A percentile compares a stretch with the other conserved stretches of the same genome.
These are phyloP conservation scores for Penicillium manginii DNA, from an alignment of 495 filamentous ascomycete species.

Conservation along the genomic window DNA sequence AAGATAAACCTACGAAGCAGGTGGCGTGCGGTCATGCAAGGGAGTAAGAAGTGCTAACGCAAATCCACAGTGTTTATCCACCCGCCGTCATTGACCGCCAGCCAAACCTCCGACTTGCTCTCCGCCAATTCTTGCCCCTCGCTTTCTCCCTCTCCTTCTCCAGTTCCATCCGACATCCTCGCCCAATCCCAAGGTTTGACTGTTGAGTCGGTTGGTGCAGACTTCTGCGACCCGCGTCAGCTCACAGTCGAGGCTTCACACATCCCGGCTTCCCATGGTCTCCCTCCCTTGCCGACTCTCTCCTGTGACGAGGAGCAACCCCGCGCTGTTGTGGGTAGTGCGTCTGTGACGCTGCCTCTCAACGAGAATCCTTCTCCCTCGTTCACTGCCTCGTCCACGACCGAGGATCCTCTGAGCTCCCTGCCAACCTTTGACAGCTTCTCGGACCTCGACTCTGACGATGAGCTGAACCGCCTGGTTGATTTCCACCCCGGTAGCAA, in stretches of 20 bases:
- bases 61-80: slow-evolving; percentile 73
- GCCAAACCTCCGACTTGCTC: slow-evolving; percentile 71
- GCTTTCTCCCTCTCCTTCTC: slow-evolving; percentile 76
- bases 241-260: slow-evolving; percentile 75
- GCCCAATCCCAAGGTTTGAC: slow-evolving; percentile 63
- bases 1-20: slow-evolving; percentile 10
- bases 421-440: slow-evolving; percentile 81
- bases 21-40: slow-evolving; percentile 23
- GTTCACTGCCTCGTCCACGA: slow-evolving; percentile 44
- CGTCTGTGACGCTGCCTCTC: slow-evolving; percentile 58
- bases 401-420: slow-evolving; percentile 58
- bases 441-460: slow-evolving; percentile 90
- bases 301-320: slow-evolving; percentile 77
- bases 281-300: slow-evolving; percentile 70
- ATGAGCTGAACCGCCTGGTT: slow-evolving; percentile 81
- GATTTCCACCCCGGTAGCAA: slow-evolving; percentile 64
- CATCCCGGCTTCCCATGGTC: slow-evolving; percentile 59
- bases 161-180: slow-evolving; percentile 62
- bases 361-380: slow-evolving; percentile 52
- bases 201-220: slow-evolving; percentile 41
- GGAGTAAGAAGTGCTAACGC: slow-evolving; percentile 25
- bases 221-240: slow-evolving; percentile 94
- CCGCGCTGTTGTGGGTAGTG: slow-evolving; percentile 70
- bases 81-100: slow-evolving; percentile 66
- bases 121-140: slow-evolving; percentile 79